phyloP scores from a whole-genome alignment of 2,329 filamentous ascomycete species.

The Hymenoscyphus infarciens region DNA sequence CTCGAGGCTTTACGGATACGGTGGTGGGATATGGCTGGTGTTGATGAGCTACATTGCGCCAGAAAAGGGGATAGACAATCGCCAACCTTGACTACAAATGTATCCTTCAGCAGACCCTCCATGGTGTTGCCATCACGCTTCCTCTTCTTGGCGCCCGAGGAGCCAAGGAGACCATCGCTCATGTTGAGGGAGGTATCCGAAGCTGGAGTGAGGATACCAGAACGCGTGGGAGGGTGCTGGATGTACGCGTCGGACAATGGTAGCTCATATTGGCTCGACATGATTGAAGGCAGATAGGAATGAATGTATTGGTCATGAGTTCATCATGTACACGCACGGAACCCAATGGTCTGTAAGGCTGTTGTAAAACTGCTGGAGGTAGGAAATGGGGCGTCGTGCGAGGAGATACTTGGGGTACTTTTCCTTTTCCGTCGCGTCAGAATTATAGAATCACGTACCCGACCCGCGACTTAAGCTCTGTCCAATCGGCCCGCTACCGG shows the following conservation, averaged over 20 bases:
- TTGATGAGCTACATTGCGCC: constrained; percentile 13
- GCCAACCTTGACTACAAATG: constrained; percentile 36
- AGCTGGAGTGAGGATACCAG: constrained; percentile 31
- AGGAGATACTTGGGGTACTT: not conserved
- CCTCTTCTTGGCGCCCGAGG: constrained; percentile 31
- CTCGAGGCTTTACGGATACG: constrained; percentile 50
- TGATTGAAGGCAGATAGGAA: constrained; percentile 32
- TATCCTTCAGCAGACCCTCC: constrained; percentile 35
- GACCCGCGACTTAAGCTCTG: no score
- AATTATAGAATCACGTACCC: no score
- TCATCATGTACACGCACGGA: not conserved
- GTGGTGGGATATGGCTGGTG: constrained; percentile 53
- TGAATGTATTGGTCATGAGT: constrained; percentile 32
- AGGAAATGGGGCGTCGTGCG: no score
- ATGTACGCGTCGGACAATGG: constrained; percentile 31
- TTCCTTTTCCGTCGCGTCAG: no score
- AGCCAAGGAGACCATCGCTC: constrained; percentile 18
- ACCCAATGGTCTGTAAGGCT: constrained; percentile 1
- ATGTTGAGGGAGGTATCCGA: constrained; percentile 28
- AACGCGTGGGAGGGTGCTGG: constrained; percentile 26
- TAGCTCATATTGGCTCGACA: constrained; percentile 32
- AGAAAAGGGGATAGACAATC: constrained; percentile 5
- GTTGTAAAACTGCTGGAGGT: not conserved
- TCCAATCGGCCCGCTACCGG: no score
- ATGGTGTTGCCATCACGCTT: constrained; percentile 35